These are phyloP conservation scores for Moricandia moricandioides DNA, from an alignment of 345 rosid species.

Conservation along the genomic window DNA sequence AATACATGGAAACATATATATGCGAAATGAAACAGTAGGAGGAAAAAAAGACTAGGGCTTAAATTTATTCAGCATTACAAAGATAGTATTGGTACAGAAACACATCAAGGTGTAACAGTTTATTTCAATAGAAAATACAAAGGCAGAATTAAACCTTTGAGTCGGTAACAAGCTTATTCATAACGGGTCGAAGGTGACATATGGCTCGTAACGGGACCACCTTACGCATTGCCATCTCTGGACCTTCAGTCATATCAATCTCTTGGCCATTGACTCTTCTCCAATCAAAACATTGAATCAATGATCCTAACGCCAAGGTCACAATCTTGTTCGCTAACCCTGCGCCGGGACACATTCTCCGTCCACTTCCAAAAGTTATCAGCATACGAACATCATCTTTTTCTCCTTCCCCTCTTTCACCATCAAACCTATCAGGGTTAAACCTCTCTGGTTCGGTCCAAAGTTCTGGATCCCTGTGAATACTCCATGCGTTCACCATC, in stretches of 20 bases:
- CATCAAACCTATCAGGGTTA: slow-evolving; percentile 36
- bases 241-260: slow-evolving; percentile 26
- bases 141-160: slow-evolving; percentile 11
- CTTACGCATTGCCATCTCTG: slow-evolving; percentile 26
- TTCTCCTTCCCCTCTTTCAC: slow-evolving; percentile 31
- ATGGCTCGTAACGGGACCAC: slow-evolving; percentile 13
- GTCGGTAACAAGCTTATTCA: slow-evolving; percentile 5
- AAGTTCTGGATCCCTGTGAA: slow-evolving; percentile 31
- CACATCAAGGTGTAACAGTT: background rate
- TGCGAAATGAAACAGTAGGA: background rate
- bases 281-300: slow-evolving; percentile 38
- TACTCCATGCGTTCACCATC: slow-evolving; percentile 31
- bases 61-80: slow-evolving; percentile 8
- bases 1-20: background rate
- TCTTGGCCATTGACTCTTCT: background rate
- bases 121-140: background rate
- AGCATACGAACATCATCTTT: slow-evolving; percentile 39
- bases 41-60: background rate
- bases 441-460: slow-evolving; percentile 27
- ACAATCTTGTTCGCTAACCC: slow-evolving; percentile 43
- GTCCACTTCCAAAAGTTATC: slow-evolving; percentile 58
- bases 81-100: background rate
- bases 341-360: slow-evolving; percentile 66
- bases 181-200: slow-evolving; percentile 14
- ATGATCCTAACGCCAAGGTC: slow-evolving; percentile 44